Conservation (phyloP, 2,329 filamentous ascomycete species). For the Ustulina deusta region DNA sequence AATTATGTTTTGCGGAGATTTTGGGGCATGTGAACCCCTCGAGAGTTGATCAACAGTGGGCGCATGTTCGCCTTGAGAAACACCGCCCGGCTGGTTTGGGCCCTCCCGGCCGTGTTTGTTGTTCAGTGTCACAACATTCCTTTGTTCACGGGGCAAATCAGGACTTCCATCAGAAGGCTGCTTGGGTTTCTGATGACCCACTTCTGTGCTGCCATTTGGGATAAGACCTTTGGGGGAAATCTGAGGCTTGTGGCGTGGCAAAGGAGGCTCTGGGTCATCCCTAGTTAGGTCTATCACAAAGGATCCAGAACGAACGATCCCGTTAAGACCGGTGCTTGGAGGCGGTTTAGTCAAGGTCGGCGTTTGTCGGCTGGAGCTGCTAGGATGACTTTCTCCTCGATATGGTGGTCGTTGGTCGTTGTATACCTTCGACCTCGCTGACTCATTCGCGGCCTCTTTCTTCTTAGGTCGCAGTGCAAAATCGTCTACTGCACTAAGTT, state of each 20-base stretch:
- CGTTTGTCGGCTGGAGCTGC: slow-evolving; percentile 24
- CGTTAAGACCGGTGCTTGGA: slow-evolving; percentile 19
- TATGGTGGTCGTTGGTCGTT: slow-evolving; percentile 31
- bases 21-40: slow-evolving; percentile 6
- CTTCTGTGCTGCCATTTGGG: slow-evolving; percentile 18
- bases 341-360: slow-evolving; percentile 12
- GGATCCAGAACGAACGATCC: slow-evolving; percentile 12
- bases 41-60: slow-evolving; percentile 11
- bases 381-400: slow-evolving; percentile 26
- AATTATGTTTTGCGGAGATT: neutral
- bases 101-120: slow-evolving; percentile 6
- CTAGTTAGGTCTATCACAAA: slow-evolving; percentile 43
- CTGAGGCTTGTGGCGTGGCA: slow-evolving; percentile 12
- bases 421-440: slow-evolving; percentile 28
- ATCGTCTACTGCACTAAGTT: slow-evolving; percentile 41
- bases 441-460: slow-evolving; percentile 34
- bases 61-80: slow-evolving; percentile 8
- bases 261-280: slow-evolving; percentile 33
- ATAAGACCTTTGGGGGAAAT: slow-evolving; percentile 4
- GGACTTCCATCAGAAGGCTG: neutral
- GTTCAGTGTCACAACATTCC: neutral
- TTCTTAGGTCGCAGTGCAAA: slow-evolving; percentile 47
- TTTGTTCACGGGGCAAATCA: slow-evolving; percentile 1
- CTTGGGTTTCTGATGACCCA: slow-evolving; percentile 17
- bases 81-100: slow-evolving; percentile 6